A percentile compares a stretch with the other conserved stretches of the same genome.
Conservation (phyloP, 768 basidiomycete genomes). For the Mycena indigotica region DNA sequence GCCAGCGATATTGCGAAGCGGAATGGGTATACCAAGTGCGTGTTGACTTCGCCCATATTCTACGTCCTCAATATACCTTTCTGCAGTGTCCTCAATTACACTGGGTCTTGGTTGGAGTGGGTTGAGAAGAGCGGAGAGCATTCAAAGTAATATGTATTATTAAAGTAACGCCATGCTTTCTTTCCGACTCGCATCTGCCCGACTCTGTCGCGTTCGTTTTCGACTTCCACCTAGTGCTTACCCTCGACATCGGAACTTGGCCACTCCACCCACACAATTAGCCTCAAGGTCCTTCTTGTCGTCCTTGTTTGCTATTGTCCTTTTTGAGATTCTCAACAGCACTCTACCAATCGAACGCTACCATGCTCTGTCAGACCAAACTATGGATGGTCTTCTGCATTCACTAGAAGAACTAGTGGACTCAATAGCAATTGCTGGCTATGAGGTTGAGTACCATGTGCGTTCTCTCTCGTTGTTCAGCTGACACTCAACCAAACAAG, state of each 20-base stretch:
- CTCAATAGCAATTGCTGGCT: slow-evolving; percentile 49
- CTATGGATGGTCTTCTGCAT: slow-evolving; percentile 79
- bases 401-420: slow-evolving; percentile 76
- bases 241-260: slow-evolving; percentile 35
- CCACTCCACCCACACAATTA: slow-evolving; percentile 61
- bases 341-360: slow-evolving; percentile 67
- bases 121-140: slow-evolving; percentile 51
- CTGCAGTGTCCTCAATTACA: slow-evolving; percentile 69
- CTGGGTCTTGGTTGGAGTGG: slow-evolving; percentile 91
- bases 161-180: slow-evolving; percentile 14
- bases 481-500: slow-evolving; percentile 41
- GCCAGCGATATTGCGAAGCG: slow-evolving; percentile 82
- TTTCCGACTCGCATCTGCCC: slow-evolving; percentile 17
- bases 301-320: neutral
- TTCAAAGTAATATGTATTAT: slow-evolving; percentile 13
- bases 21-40: slow-evolving; percentile 82
- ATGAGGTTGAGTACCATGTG: slow-evolving; percentile 91
- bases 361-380: slow-evolving; percentile 68
- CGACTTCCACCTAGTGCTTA: slow-evolving; percentile 1
- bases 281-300: slow-evolving; percentile 49
- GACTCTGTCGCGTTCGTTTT: slow-evolving; percentile 20
- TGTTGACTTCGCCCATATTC: no score
- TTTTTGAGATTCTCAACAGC: slow-evolving; percentile 35
- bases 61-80: no score
- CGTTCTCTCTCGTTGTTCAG: slow-evolving; percentile 25